Conservation (phyloP, 306 rosid genomes). For the Myrica gale region DNA sequence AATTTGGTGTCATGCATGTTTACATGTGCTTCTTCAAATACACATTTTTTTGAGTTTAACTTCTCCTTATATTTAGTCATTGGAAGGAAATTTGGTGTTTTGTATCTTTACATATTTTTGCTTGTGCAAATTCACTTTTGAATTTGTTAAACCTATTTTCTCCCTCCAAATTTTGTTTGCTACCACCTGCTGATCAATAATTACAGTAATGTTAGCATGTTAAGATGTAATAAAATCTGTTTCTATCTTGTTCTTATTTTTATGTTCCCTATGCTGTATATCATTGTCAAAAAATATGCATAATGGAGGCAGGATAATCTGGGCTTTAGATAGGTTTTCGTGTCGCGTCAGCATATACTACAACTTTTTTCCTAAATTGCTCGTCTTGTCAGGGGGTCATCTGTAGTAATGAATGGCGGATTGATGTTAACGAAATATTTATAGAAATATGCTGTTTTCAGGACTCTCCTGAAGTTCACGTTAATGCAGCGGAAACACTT, state of each 20-base stretch:
- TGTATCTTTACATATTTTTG: background rate
- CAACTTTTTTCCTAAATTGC: background rate
- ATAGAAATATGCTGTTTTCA: slow-evolving; percentile 39
- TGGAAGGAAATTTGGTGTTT: background rate
- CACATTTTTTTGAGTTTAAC: too few relatives aligned
- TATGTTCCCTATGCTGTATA: background rate
- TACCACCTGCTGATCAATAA: background rate
- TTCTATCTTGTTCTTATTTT: background rate
- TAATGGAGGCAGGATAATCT: background rate
- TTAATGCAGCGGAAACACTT: slow-evolving; percentile 94
- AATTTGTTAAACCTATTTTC: background rate
- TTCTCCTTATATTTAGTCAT: too few relatives aligned
- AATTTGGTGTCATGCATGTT: too few relatives aligned
- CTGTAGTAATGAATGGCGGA: background rate
- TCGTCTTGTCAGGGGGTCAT: background rate
- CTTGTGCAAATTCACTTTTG: background rate
- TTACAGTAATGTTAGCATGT: background rate
- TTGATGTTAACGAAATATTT: slow-evolving; percentile 20
- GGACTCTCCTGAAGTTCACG: slow-evolving; percentile 96
- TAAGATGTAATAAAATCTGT: background rate
- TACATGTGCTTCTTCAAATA: too few relatives aligned
- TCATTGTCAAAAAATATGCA: background rate
- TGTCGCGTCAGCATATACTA: background rate
- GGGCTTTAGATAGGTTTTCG: background rate
- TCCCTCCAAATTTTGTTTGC: background rate